Conservation (phyloP, 805 yeast species). For the Metschnikowia drakensbergensis region DNA sequence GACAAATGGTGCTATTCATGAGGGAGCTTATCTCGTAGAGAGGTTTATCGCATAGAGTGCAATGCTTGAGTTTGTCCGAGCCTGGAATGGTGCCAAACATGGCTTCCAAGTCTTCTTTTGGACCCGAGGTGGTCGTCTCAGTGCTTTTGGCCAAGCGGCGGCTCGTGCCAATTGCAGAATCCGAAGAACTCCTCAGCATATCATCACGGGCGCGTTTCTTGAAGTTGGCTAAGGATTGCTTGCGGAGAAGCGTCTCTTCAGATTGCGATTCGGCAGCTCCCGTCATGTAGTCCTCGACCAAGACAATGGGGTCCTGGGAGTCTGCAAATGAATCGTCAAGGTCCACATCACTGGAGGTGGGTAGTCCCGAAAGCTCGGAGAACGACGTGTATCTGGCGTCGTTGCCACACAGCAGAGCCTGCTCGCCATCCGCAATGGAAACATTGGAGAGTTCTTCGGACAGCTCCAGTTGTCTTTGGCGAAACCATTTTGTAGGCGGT, state of each 20-base stretch:
- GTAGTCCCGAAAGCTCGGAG: not conserved
- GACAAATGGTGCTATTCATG: slow-evolving; percentile 18
- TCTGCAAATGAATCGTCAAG: slow-evolving; percentile 20
- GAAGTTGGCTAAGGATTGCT: slow-evolving; percentile 37
- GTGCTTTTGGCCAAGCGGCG: not conserved
- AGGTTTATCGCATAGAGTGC: slow-evolving; percentile 70
- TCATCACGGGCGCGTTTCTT: slow-evolving; percentile 22
- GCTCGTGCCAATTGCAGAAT: not conserved
- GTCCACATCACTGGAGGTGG: slow-evolving; percentile 4
- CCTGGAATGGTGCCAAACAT: slow-evolving; percentile 40
- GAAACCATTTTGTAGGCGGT: slow-evolving; percentile 16
- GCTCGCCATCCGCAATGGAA: not conserved
- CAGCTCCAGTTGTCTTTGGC: slow-evolving; percentile 7
- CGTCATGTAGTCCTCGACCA: slow-evolving; percentile 54
- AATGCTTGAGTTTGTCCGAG: slow-evolving; percentile 41
- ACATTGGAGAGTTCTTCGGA: not conserved
- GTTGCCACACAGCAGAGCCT: not conserved
- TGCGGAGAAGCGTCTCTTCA: slow-evolving; percentile 20
- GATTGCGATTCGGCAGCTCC: slow-evolving; percentile 12
- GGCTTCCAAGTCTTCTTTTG: slow-evolving; percentile 29
- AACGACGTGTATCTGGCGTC: not conserved
- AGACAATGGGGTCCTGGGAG: slow-evolving; percentile 39
- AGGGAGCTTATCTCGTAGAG: slow-evolving; percentile 56
- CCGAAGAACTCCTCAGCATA: slow-evolving; percentile 3
- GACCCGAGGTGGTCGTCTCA: not conserved